phyloP scores from a whole-genome alignment of 345 rosid species.

The Aquilaria yunnanensis region DNA sequence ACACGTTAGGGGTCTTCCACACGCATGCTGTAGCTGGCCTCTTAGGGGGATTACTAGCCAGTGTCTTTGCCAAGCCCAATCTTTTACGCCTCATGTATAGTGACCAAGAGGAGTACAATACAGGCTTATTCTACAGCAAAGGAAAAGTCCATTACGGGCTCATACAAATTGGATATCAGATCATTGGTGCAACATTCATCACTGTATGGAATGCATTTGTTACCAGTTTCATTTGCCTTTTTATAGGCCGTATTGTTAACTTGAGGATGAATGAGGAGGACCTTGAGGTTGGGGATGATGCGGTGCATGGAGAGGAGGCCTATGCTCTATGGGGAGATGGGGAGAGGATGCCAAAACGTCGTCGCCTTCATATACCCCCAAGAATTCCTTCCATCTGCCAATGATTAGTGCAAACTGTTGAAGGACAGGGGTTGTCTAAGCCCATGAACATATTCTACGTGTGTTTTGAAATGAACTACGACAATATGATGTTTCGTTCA shows the following conservation, averaged over 20 bases:
- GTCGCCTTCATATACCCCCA: conserved; percentile 1
- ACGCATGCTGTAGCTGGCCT: conserved; percentile 59
- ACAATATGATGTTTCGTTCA: too few relatives aligned
- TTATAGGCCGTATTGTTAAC: conserved; percentile 34
- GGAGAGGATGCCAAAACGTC: conserved; percentile 13
- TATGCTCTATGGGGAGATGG: conserved; percentile 20
- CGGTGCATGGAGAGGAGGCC: conserved; percentile 62
- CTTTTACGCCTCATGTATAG: conserved; percentile 27
- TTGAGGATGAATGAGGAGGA: conserved; percentile 54
- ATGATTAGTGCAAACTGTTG: not conserved
- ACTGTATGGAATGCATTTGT: too few relatives aligned
- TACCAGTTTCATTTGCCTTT: conserved; percentile 43
- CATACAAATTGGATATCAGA: conserved; percentile 30
- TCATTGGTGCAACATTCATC: conserved; percentile 37
- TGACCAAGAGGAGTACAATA: not conserved
- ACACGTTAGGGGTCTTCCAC: conserved; percentile 55
- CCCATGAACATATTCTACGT: too few relatives aligned
- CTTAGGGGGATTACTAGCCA: conserved; percentile 46
- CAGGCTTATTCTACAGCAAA: conserved; percentile 36
- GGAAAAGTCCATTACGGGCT: conserved; percentile 17
- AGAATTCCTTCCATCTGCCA: conserved; percentile 4
- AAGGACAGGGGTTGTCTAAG: conserved; percentile 28
- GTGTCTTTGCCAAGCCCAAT: conserved; percentile 36
- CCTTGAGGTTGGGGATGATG: conserved; percentile 59
- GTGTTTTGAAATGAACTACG: too few relatives aligned